Percentiles rank a stretch among this genome's conserved stretches.
phyloP scores from a whole-genome alignment of 768 basidiomycete species.

The Chalciporus pseudorubinellus region DNA sequence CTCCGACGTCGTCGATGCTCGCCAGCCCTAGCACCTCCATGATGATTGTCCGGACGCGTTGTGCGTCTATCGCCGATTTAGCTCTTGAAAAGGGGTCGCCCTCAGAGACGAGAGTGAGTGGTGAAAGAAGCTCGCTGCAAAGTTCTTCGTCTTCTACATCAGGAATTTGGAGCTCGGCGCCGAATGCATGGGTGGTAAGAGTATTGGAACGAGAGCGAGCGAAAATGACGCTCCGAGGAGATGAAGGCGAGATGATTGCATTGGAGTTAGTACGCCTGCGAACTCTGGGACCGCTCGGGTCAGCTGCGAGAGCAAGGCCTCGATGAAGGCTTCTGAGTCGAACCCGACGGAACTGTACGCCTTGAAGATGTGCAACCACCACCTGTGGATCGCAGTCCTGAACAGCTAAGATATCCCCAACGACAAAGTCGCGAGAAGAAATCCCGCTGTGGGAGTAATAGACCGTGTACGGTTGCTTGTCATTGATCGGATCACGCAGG shows the following conservation, averaged over 20 bases:
- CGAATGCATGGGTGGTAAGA: conserved; percentile 10
- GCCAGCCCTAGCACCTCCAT: conserved; percentile 42
- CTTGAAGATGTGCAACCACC: conserved; percentile 56
- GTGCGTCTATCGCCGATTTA: neutral
- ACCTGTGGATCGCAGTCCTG: conserved; percentile 32
- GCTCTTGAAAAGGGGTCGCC: neutral
- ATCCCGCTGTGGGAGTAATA: conserved; percentile 49
- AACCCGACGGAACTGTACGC: conserved; percentile 58
- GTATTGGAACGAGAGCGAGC: conserved; percentile 28
- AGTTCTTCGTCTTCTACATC: conserved; percentile 6
- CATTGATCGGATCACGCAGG: conserved; percentile 42
- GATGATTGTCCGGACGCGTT: conserved; percentile 39
- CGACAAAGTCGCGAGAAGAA: conserved; percentile 43
- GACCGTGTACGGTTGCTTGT: conserved; percentile 44
- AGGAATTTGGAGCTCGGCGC: neutral
- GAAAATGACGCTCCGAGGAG: conserved; percentile 30
- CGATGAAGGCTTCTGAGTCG: conserved; percentile 48
- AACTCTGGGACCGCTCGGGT: conserved; percentile 3
- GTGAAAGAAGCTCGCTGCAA: conserved; percentile 30
- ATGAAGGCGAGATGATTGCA: conserved; percentile 23
- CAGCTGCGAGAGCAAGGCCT: conserved; percentile 38
- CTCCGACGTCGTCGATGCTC: conserved; percentile 36
- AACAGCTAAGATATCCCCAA: conserved; percentile 53
- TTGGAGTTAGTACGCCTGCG: conserved; percentile 29
- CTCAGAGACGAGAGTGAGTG: conserved; percentile 42